Evolutionary conservation across 2,329 filamentous ascomycete species (phyloP).

Genomic region (Phialemonium atrogriseum): DNA sequence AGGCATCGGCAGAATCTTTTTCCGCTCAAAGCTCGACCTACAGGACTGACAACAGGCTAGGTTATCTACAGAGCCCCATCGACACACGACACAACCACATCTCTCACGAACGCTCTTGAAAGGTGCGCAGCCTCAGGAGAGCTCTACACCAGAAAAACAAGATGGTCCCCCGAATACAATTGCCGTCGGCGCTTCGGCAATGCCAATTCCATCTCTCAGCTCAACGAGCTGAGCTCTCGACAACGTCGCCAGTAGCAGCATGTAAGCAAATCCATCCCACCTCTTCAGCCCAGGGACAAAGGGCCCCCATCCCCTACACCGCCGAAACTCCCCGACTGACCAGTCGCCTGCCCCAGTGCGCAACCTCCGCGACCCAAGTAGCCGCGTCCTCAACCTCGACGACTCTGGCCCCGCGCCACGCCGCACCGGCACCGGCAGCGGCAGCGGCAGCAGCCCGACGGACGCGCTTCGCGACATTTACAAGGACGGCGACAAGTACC

Average conservation of each 20-base stretch:
- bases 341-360: slow-evolving; percentile 3
- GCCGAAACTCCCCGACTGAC: background rate
- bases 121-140: too few species aligned
- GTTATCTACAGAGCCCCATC: too few species aligned
- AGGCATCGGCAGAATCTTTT: background rate
- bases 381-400: slow-evolving; percentile 1
- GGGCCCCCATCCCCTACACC: slow-evolving; percentile 7
- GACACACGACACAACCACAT: too few species aligned
- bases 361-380: background rate
- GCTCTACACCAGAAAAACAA: too few species aligned
- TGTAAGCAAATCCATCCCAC: background rate
- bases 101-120: too few species aligned
- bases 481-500: slow-evolving; percentile 8
- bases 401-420: background rate
- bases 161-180: slow-evolving; percentile 1
- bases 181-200: background rate
- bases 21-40: slow-evolving; percentile 4
- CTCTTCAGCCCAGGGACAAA: too few species aligned
- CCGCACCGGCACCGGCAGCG: background rate
- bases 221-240: background rate
- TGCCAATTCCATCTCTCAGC: background rate
- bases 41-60: too few species aligned
- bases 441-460: background rate
- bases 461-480: background rate
- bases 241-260: slow-evolving; percentile 1